Evolutionary conservation across 495 filamentous ascomycete species (phyloP).

Genomic region (Aspergillus ostianus): DNA sequence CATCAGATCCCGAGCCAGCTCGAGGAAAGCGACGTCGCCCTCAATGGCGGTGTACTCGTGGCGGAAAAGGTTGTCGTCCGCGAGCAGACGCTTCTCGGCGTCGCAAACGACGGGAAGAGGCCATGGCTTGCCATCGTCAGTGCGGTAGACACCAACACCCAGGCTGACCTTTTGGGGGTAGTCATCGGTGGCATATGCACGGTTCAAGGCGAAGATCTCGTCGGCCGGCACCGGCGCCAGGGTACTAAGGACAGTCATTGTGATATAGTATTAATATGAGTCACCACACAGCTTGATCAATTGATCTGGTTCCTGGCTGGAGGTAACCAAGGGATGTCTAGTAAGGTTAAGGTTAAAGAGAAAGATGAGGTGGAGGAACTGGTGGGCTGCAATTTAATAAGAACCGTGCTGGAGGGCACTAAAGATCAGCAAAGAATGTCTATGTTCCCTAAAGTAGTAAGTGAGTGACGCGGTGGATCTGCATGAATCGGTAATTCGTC

Average conservation of each 20-base stretch:
- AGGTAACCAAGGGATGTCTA: background rate
- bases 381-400: background rate
- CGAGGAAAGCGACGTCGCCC: slow-evolving; percentile 44
- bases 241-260: slow-evolving; percentile 34
- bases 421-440: background rate
- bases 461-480: slow-evolving; percentile 3
- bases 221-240: slow-evolving; percentile 44
- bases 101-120: slow-evolving; percentile 46
- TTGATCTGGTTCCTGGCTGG: background rate
- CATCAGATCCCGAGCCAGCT: slow-evolving; percentile 45
- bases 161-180: slow-evolving; percentile 49
- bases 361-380: background rate
- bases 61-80: slow-evolving; percentile 39
- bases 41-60: slow-evolving; percentile 52
- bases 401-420: background rate
- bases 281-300: background rate
- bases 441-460: background rate
- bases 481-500: slow-evolving; percentile 10
- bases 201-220: slow-evolving; percentile 50
- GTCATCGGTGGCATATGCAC: slow-evolving; percentile 39
- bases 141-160: slow-evolving; percentile 50
- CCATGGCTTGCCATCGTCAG: slow-evolving; percentile 54
- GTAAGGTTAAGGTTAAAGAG: background rate
- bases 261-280: slow-evolving; percentile 9
- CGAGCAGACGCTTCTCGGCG: slow-evolving; percentile 41